phyloP scores from a whole-genome alignment of 371 early-diverging fungal genomes.

The Zychaea mexicana region DNA sequence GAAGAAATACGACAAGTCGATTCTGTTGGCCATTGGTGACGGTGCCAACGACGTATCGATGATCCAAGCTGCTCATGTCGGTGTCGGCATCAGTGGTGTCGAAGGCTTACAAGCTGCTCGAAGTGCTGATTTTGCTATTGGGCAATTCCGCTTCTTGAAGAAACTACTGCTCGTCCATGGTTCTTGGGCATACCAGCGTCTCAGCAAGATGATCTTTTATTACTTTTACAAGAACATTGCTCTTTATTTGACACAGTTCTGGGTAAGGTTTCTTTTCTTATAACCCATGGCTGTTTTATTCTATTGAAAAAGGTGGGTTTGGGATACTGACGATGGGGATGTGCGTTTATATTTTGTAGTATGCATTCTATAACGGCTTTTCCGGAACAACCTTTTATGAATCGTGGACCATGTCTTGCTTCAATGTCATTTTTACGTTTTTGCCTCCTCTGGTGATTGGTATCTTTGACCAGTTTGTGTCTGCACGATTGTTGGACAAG shows the following conservation, averaged over 20 bases:
- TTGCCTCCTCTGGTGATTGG: constrained; percentile 90
- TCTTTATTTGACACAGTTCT: constrained; percentile 96
- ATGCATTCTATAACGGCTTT: constrained; percentile 87
- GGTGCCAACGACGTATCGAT: constrained; percentile 99
- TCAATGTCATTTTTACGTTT: constrained; percentile 90
- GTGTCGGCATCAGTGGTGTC: constrained; percentile 96
- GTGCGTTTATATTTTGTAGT: constrained; percentile 42
- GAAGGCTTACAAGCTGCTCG: constrained; percentile 98
- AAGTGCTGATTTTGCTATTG: constrained; percentile 95
- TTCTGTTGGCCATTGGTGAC: constrained; percentile 93
- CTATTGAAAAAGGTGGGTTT: background rate
- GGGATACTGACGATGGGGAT: constrained; percentile 9
- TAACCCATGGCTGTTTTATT: constrained; percentile 21
- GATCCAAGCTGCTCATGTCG: constrained; percentile 97
- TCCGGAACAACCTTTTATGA: constrained; percentile 94
- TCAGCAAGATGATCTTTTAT: constrained; percentile 85
- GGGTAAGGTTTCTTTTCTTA: constrained; percentile 57
- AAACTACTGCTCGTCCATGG: constrained; percentile 94
- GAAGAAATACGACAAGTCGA: constrained; percentile 74
- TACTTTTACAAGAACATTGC: constrained; percentile 98
- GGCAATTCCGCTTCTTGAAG: constrained; percentile 89
- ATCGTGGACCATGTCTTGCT: constrained; percentile 91
- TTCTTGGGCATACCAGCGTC: constrained; percentile 90
- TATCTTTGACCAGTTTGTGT: constrained; percentile 92
- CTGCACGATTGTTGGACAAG: constrained; percentile 90